Evolutionary conservation across 202 grass and related monocot genomes (phyloP).

Genomic region (Brachypodium distachyon): DNA sequence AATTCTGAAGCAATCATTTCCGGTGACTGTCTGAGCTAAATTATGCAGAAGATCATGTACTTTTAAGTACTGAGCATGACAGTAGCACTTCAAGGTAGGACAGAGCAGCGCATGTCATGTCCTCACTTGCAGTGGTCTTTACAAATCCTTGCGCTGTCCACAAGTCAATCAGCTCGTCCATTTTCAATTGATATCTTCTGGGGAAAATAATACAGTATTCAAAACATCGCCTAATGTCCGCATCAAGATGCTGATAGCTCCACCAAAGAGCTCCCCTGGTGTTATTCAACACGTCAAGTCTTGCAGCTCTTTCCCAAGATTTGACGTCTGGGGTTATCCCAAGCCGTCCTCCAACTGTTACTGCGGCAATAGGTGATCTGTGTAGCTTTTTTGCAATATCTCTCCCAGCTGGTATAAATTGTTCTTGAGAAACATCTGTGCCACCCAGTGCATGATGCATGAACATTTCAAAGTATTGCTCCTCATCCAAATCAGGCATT

Average conservation of each 20-base stretch:
- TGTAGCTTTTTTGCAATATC: neutral
- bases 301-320: neutral
- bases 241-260: slow-evolving; percentile 10
- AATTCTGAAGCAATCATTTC: neutral
- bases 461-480: neutral
- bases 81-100: neutral
- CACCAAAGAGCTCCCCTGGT: neutral
- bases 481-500: neutral
- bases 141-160: slow-evolving; percentile 34
- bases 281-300: neutral
- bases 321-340: neutral
- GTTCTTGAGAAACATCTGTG: neutral
- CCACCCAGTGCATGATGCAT: neutral
- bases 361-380: slow-evolving; percentile 6
- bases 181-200: neutral
- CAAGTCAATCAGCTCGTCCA: neutral
- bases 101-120: neutral
- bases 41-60: neutral
- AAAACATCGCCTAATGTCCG: slow-evolving; percentile 17
- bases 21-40: neutral
- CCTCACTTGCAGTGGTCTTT: neutral
- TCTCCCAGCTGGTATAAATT: neutral
- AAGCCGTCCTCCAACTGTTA: neutral
- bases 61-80: neutral
- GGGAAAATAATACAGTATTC: slow-evolving; percentile 18